Evolutionary conservation across 352 stramenopile genomes (phyloP).

Genomic region (Aphanomyces stellatus): DNA sequence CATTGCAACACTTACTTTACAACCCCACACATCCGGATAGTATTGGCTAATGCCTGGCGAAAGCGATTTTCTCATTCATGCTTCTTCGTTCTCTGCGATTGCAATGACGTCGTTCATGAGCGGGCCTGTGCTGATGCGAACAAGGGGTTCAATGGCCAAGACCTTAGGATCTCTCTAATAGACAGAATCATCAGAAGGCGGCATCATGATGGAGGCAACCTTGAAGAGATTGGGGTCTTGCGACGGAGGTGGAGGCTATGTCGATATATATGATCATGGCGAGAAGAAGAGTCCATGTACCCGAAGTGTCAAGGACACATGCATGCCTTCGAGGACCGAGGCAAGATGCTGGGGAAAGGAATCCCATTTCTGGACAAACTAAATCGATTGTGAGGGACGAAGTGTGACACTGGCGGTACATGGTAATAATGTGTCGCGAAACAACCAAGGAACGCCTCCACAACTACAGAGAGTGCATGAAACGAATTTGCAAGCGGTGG

Average conservation of each 20-base stretch:
- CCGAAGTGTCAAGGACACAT: background rate
- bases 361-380: background rate
- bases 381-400: background rate
- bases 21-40: background rate
- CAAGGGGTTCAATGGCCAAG: background rate
- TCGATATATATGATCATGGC: background rate
- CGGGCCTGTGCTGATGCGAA: background rate
- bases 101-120: background rate
- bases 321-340: background rate
- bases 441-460: background rate
- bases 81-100: no score
- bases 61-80: no score
- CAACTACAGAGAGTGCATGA: background rate
- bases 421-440: background rate
- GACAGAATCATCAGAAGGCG: background rate
- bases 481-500: background rate
- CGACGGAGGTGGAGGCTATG: background rate
- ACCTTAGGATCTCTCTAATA: slow-evolving; percentile 12
- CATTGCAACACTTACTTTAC: background rate
- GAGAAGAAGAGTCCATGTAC: background rate
- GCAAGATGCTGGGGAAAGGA: background rate
- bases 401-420: background rate
- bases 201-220: background rate
- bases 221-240: background rate
- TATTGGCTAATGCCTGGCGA: background rate